phyloP scores from a whole-genome alignment of 2,329 filamentous ascomycete species.

The Fusarium pseudocircinatum region DNA sequence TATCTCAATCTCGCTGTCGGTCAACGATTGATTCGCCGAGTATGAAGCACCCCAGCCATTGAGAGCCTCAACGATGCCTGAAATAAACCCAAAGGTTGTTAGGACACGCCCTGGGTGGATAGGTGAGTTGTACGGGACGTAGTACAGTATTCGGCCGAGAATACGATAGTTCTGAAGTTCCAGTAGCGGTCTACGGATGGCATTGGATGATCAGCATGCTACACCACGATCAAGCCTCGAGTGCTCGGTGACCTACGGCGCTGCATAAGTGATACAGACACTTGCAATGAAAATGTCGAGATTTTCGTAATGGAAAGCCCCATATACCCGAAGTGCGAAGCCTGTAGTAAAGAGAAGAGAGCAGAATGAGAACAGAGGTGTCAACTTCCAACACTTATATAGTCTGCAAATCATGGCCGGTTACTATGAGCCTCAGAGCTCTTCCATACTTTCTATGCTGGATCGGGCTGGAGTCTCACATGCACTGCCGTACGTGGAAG shows the following conservation, averaged over 20 bases:
- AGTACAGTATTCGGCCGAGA: slow-evolving; percentile 66
- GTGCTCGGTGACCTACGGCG: slow-evolving; percentile 41
- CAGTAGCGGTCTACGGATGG: slow-evolving; percentile 59
- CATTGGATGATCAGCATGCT: neutral
- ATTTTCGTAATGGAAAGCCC: slow-evolving; percentile 46
- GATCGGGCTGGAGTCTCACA: slow-evolving; percentile 51
- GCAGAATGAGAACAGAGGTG: slow-evolving; percentile 63
- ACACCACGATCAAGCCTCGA: neutral
- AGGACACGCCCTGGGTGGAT: slow-evolving; percentile 57
- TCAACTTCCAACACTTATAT: slow-evolving; percentile 66
- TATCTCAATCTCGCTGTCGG: slow-evolving; percentile 49
- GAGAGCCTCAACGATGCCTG: slow-evolving; percentile 58
- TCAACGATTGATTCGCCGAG: slow-evolving; percentile 56
- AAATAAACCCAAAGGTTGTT: slow-evolving; percentile 58
- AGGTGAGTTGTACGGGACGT: slow-evolving; percentile 65
- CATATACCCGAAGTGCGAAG: slow-evolving; percentile 57
- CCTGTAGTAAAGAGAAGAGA: slow-evolving; percentile 64
- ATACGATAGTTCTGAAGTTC: slow-evolving; percentile 71
- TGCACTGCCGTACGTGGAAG: slow-evolving; percentile 54
- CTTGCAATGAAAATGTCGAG: slow-evolving; percentile 48
- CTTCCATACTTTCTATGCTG: neutral
- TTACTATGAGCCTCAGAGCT: neutral
- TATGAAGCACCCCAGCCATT: slow-evolving; percentile 59
- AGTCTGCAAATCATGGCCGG: slow-evolving; percentile 48
- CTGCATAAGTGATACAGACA: slow-evolving; percentile 49